Base-by-base conservation (phyloP, 805 yeast genomes). In the Wickerhamomyces bisporus region DNA sequence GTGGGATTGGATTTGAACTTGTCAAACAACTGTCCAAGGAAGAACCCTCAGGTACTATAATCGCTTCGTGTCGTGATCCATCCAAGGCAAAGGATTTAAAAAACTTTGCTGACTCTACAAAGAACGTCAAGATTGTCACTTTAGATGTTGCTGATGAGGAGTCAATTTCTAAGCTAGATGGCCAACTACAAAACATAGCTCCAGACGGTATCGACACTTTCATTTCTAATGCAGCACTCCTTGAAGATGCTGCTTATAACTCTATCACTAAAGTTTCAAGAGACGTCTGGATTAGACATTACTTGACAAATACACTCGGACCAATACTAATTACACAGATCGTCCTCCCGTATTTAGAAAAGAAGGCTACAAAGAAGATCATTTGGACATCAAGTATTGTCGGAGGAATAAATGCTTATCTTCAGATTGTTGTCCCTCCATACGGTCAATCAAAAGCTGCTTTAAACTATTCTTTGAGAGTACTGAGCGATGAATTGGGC, bases 361-460 rank as follows among this genome's bases (percentile, higher is more conserved):
- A 47, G 37, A 45, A 45, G 13, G 26, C 34, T 5, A 43, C 53
- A 7, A 55, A 50, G 41, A 45, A 57, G 31, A 34, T 61, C 14
- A 40, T 57, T 13, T 57, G 57, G 32, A 38, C 58, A 7, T 50
- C 66, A 10, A 47, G 57, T 15, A 11, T 32, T 11, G 58, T 51
- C 6, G 67, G 56, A 34, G 7, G 36, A 29, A 3, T 47, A 21
- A 21, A 21, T 10, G 1, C 50, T 35, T 30, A n/a, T 42, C n/a
- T n/a, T 6, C 49, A 52, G 6, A 16, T 48, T 13, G 16, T 48
- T 6, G 30, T 40, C 15, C 42, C 55, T n/a, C 60, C 62, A 15
- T 65, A 65, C 40, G 68, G 68, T 3, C 49, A 48, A 29, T 58
- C 67, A 7, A 65, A 66, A 46, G 64, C 68, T 10, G 70, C 65